These are phyloP conservation scores for Aurantiochytrium sp. DNA, from an alignment of 108 stramenopile species.

Conservation along the genomic window DNA sequence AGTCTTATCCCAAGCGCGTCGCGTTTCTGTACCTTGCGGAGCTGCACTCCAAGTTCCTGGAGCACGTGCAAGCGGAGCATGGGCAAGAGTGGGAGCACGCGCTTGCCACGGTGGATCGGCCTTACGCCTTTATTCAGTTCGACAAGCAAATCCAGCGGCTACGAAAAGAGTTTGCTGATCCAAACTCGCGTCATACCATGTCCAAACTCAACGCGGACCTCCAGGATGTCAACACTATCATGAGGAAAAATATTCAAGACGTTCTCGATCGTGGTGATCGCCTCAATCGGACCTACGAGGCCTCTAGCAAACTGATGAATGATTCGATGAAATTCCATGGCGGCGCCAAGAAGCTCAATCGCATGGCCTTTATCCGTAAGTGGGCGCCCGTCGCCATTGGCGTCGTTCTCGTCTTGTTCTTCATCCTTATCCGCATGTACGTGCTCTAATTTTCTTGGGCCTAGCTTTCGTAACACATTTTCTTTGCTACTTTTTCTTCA, in stretches of 20 bases:
- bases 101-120: constrained; percentile 71
- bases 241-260: constrained; percentile 74
- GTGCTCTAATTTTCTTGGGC: background rate
- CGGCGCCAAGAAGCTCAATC: constrained; percentile 8
- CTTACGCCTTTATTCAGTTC: constrained; percentile 82
- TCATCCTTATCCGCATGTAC: background rate
- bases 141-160: constrained; percentile 86
- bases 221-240: constrained; percentile 87
- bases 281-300: constrained; percentile 21
- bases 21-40: constrained; percentile 92
- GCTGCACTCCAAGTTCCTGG: constrained; percentile 67
- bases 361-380: constrained; percentile 8
- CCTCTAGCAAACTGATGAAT: background rate
- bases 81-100: background rate
- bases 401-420: background rate
- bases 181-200: constrained; percentile 62
- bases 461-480: too few species aligned
- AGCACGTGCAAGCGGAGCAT: constrained; percentile 61
- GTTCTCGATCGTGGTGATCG: constrained; percentile 43
- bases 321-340: background rate
- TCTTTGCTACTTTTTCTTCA: too few species aligned
- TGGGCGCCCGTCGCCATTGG: constrained; percentile 17
- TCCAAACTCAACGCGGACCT: constrained; percentile 87
- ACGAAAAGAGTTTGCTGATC: constrained; percentile 81
- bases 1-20: constrained; percentile 84